Percentiles rank a stretch among this genome's conserved stretches.
phyloP scores from a whole-genome alignment of 352 stramenopile genomes.

The Globisporangium carolinianum region DNA sequence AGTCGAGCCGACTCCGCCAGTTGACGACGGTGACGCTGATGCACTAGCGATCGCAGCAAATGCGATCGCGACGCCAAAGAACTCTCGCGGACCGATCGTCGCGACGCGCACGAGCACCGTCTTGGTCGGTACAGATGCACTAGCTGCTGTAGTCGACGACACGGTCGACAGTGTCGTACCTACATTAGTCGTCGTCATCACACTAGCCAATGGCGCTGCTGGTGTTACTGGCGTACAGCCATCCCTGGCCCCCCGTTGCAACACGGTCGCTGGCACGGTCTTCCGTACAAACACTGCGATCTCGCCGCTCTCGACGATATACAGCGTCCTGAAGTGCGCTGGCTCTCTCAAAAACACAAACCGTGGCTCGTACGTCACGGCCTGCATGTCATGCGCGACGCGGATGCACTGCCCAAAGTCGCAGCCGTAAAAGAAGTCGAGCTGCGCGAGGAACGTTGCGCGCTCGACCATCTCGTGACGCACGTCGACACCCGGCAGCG shows the following conservation, averaged over 20 bases:
- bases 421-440: slow-evolving; percentile 48
- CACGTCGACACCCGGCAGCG: slow-evolving; percentile 50
- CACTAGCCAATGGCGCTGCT: too few relatives aligned
- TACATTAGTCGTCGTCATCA: slow-evolving; percentile 1
- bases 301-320: slow-evolving; percentile 64
- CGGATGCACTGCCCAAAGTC: slow-evolving; percentile 74
- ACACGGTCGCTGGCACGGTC: slow-evolving; percentile 9
- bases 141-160: slow-evolving; percentile 1
- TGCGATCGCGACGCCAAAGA: slow-evolving; percentile 50
- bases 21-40: background rate
- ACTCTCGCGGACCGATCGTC: slow-evolving; percentile 62
- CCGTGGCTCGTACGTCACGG: slow-evolving; percentile 42
- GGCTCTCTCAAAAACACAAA: slow-evolving; percentile 58
- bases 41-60: slow-evolving; percentile 20
- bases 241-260: too few relatives aligned
- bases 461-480: slow-evolving; percentile 69
- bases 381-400: slow-evolving; percentile 59
- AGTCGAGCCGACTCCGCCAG: background rate
- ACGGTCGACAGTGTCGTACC: background rate
- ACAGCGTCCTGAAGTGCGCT: slow-evolving; percentile 39
- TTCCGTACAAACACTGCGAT: slow-evolving; percentile 53
- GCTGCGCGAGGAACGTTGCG: slow-evolving; percentile 48
- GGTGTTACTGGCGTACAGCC: too few relatives aligned
- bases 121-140: background rate
- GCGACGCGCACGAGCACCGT: slow-evolving; percentile 52